Percentiles rank a stretch among this genome's conserved stretches.
Conservation (phyloP, 106 monocot species). For the Alisma plantagoaquatica region DNA sequence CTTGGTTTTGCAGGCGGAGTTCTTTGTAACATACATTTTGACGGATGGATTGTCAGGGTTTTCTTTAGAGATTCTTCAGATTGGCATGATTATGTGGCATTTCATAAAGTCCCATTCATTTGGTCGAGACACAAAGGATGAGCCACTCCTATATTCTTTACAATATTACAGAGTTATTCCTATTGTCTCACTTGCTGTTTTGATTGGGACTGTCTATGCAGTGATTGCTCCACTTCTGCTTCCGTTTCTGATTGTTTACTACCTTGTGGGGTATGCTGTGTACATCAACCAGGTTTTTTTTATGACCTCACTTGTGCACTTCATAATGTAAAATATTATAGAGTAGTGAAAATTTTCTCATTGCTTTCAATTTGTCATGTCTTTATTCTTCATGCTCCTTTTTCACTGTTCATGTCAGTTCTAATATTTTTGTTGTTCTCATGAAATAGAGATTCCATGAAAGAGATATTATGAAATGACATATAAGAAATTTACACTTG, state of each 20-base stretch:
- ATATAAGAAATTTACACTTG: too few relatives aligned
- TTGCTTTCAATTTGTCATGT: too few relatives aligned
- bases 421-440: too few relatives aligned
- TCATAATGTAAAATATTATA: too few relatives aligned
- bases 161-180: slow-evolving; percentile 66
- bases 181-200: slow-evolving; percentile 57
- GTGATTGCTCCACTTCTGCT: slow-evolving; percentile 56
- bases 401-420: too few relatives aligned
- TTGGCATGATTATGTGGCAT: slow-evolving; percentile 50
- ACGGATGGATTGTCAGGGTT: slow-evolving; percentile 71
- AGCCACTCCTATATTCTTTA: slow-evolving; percentile 51
- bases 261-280: slow-evolving; percentile 62
- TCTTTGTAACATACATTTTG: slow-evolving; percentile 73
- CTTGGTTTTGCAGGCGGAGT: slow-evolving; percentile 51
- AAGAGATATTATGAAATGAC: too few relatives aligned
- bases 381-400: too few relatives aligned
- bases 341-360: too few relatives aligned
- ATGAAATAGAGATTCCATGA: too few relatives aligned
- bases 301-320: too few relatives aligned
- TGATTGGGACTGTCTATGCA: slow-evolving; percentile 76
- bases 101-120: slow-evolving; percentile 30
- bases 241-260: slow-evolving; percentile 68
- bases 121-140: slow-evolving; percentile 14
- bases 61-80: slow-evolving; percentile 57
- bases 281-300: slow-evolving; percentile 62